These are phyloP conservation scores for Citrus sinensis DNA, from an alignment of 345 rosid species.

Conservation along the genomic window DVS_A1.0 CM039163.1:3980001-3980500, in stretches of 20 bases:
- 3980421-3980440: slow-evolving; percentile 77
- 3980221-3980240: slow-evolving; percentile 96
- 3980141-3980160: slow-evolving; percentile 40
- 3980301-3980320: slow-evolving; percentile 98
- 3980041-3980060: slow-evolving; percentile 96
- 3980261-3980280: slow-evolving; percentile 97
- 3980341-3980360: slow-evolving; percentile 1
- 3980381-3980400: neutral
- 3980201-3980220: slow-evolving; percentile 4
- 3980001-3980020: slow-evolving; percentile 99
- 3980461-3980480: slow-evolving; percentile 97
- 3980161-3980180: slow-evolving; percentile 9
- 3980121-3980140: slow-evolving; percentile 95
- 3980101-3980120: slow-evolving; percentile 92
- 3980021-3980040: slow-evolving; percentile 96
- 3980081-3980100: slow-evolving; percentile 73
- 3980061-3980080: slow-evolving; percentile 73
- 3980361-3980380: neutral
- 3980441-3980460: slow-evolving; percentile 99
- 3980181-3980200: neutral
- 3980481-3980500: slow-evolving; percentile 98
- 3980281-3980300: slow-evolving; percentile 98
- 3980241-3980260: slow-evolving; percentile 97
- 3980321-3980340: slow-evolving; percentile 15
- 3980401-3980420: neutral